Evolutionary conservation across 176 grass and related monocot species (phyloP).

Genomic region (Elymus sibiricus): DNA sequence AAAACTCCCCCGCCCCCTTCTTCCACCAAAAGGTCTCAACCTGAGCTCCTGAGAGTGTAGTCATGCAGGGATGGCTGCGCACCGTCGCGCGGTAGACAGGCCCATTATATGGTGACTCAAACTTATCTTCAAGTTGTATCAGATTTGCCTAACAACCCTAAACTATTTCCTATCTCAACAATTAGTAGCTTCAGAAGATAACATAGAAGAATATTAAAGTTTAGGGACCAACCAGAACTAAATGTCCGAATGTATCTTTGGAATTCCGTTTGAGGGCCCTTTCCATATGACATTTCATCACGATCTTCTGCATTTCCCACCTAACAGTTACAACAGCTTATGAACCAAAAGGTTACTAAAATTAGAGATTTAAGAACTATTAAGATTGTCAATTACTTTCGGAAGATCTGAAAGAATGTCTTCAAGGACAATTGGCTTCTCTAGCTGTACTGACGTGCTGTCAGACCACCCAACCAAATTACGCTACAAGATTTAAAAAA

Average conservation of each 20-base stretch:
- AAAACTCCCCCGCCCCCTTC: neutral
- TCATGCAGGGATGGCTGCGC: neutral
- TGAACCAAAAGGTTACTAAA: conserved; percentile 7
- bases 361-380: conserved; percentile 17
- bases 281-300: conserved; percentile 80
- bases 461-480: conserved; percentile 83
- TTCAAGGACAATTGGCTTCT: conserved; percentile 73
- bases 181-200: neutral
- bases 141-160: conserved; percentile 5
- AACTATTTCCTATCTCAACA: neutral
- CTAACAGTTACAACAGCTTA: conserved; percentile 40
- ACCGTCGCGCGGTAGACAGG: neutral
- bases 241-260: conserved; percentile 84
- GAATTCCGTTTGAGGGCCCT: conserved; percentile 76
- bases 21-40: neutral
- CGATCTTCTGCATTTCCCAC: conserved; percentile 62
- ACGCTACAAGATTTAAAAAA: conserved; percentile 38
- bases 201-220: conserved; percentile 2
- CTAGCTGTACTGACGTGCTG: conserved; percentile 50
- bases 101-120: neutral
- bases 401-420: conserved; percentile 93
- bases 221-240: conserved; percentile 42
- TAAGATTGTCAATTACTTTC: conserved; percentile 44
- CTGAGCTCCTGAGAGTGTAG: neutral
- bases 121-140: neutral